These are phyloP conservation scores for Uronychia setigera DNA, from an alignment of 73 alveolate species.

Conservation along the genomic window DNA sequence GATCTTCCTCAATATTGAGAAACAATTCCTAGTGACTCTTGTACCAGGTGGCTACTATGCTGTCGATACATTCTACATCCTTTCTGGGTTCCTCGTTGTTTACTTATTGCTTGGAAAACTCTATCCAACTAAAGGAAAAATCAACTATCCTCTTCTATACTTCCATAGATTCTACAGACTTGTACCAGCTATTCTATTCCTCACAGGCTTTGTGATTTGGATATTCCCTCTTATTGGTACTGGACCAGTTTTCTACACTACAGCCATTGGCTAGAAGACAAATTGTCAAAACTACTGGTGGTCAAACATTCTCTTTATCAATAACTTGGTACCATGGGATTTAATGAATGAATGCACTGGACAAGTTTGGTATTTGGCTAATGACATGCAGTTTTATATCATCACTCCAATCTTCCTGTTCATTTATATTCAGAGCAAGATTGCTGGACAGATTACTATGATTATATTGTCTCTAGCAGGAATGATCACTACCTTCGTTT, in stretches of 20 bases:
- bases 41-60: conserved; percentile 43
- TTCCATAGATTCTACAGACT: conserved; percentile 51
- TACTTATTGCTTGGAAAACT: conserved; percentile 6
- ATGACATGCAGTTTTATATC: conserved; percentile 51
- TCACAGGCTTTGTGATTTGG: not conserved
- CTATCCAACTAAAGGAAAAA: conserved; percentile 34
- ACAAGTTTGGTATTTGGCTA: conserved; percentile 55
- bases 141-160: conserved; percentile 7
- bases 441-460: conserved; percentile 4
- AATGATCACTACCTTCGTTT: not conserved
- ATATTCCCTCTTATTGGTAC: conserved; percentile 15
- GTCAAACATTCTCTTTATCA: conserved; percentile 39
- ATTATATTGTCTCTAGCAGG: not conserved
- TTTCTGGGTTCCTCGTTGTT: conserved; percentile 47
- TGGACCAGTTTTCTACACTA: conserved; percentile 35
- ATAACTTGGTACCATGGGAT: conserved; percentile 34
- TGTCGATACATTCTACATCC: conserved; percentile 60
- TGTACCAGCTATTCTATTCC: conserved; percentile 16
- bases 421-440: conserved; percentile 26
- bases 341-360: conserved; percentile 23
- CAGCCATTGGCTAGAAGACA: not conserved
- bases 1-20: not conserved
- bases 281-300: conserved; percentile 47
- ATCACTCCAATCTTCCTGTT: conserved; percentile 34
- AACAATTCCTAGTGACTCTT: not conserved